Percentiles rank a stretch among this genome's conserved stretches.
These are phyloP conservation scores for Cryptococcus jaspeensis DNA, from an alignment of 1,284 basidiomycete genomes.

Conservation along the genomic window DNA sequence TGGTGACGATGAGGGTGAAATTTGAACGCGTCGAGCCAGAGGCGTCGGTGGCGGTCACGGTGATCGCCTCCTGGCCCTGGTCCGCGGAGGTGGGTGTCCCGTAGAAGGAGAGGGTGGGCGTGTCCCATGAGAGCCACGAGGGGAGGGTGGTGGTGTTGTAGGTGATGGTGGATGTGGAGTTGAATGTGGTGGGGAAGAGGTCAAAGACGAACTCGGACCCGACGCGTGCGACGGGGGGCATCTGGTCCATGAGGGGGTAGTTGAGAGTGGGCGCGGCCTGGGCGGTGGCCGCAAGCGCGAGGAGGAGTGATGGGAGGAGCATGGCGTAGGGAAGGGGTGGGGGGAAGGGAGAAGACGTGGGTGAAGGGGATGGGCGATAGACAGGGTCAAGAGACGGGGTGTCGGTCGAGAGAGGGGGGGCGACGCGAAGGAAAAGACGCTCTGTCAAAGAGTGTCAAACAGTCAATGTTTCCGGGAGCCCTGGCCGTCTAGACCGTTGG, in stretches of 20 bases:
- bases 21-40: constrained; percentile 27
- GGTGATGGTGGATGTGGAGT: constrained; percentile 38
- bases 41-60: constrained; percentile 39
- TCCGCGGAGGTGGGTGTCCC: constrained; percentile 40
- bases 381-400: too few species aligned
- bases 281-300: constrained; percentile 9
- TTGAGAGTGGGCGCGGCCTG: constrained; percentile 46
- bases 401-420: neutral
- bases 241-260: constrained; percentile 49
- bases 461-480: constrained; percentile 6
- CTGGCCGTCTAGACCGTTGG: constrained; percentile 1
- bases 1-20: constrained; percentile 51
- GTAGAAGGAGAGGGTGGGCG: constrained; percentile 34
- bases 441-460: constrained; percentile 19
- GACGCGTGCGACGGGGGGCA: constrained; percentile 53
- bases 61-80: constrained; percentile 35
- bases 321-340: constrained; percentile 4
- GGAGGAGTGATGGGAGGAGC: constrained; percentile 9
- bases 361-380: neutral
- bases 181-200: constrained; percentile 19
- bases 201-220: constrained; percentile 45
- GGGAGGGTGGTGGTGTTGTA: constrained; percentile 53
- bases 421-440: neutral
- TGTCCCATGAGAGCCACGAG: constrained; percentile 52
- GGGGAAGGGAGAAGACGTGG: neutral